phyloP scores from a whole-genome alignment of 768 basidiomycete species.

The Lyophyllum atratum region DNA sequence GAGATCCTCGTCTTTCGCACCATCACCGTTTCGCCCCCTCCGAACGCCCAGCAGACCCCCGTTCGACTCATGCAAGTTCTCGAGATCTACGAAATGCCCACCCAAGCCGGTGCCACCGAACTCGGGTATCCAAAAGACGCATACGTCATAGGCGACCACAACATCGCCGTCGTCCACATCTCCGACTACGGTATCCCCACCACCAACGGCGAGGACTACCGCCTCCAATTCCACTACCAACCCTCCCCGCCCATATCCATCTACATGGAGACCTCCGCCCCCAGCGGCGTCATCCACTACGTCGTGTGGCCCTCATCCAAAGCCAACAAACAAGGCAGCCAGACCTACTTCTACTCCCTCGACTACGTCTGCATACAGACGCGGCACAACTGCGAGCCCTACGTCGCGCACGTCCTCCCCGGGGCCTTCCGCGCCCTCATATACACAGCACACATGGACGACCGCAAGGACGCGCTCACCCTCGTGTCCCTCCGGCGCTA shows the following conservation, averaged over 20 bases:
- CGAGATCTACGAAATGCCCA: conserved; percentile 23
- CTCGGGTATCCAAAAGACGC: conserved; percentile 12
- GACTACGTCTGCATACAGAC: conserved; percentile 27
- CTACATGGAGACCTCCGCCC: conserved; percentile 30
- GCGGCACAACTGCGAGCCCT: conserved; percentile 25
- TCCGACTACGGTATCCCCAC: conserved; percentile 39
- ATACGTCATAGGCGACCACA: conserved; percentile 25
- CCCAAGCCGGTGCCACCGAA: neutral
- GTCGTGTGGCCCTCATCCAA: conserved; percentile 31
- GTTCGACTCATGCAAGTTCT: conserved; percentile 19
- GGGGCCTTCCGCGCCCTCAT: conserved; percentile 46
- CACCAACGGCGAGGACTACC: conserved; percentile 26
- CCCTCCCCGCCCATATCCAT: conserved; percentile 43
- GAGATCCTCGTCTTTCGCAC: conserved; percentile 55
- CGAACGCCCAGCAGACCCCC: conserved; percentile 12
- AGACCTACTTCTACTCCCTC: conserved; percentile 24
- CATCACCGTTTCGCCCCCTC: conserved; percentile 14
- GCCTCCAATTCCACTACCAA: conserved; percentile 20
- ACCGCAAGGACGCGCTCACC: conserved; percentile 32
- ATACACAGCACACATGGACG: conserved; percentile 34
- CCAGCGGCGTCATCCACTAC: conserved; percentile 34
- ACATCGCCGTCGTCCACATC: conserved; percentile 33
- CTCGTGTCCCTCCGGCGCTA: conserved; percentile 41
- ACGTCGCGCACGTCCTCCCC: conserved; percentile 36
- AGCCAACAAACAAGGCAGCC: conserved; percentile 5